Conservation (phyloP, 106 monocot genomes). For the Phalaenopsis equestris region DNA sequence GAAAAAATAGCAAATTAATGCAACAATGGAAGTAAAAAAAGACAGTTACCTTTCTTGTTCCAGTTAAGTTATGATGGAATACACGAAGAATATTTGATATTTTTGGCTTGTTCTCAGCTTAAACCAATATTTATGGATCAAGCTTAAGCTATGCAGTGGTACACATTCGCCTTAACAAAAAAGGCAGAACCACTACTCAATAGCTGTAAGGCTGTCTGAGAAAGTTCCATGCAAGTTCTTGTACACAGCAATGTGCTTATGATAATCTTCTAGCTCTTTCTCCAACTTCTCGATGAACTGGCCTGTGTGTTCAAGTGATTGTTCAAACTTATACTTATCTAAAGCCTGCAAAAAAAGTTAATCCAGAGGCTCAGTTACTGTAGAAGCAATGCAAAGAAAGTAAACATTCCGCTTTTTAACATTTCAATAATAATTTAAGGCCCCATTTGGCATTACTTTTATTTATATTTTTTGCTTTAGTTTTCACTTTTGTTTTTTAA, state of each 20-base stretch:
- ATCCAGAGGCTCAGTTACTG: neutral
- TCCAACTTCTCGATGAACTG: conserved; percentile 73
- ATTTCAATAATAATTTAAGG: neutral
- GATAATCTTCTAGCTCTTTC: conserved; percentile 74
- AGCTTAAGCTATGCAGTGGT: neutral
- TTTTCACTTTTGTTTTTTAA: no score
- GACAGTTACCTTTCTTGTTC: neutral
- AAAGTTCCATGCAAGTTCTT: conserved; percentile 18
- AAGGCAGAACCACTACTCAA: neutral
- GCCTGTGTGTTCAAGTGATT: conserved; percentile 88
- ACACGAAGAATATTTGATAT: neutral
- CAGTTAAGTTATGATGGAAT: neutral
- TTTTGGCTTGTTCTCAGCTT: neutral
- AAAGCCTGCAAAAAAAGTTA: conserved; percentile 44
- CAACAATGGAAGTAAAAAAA: neutral
- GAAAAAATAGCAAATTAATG: conserved; percentile 1
- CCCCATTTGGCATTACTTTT: no score
- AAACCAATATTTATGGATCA: neutral
- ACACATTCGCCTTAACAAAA: conserved; percentile 46
- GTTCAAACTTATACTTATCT: conserved; percentile 80
- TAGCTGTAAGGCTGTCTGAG: conserved; percentile 2
- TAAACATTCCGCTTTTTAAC: neutral
- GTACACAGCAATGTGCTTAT: conserved; percentile 53
- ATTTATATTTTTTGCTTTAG: no score
- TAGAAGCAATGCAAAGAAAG: neutral